Base-by-base conservation (phyloP, 371 early-diverging fungal genomes). In the Zopfochytrium polystomum region DNA sequence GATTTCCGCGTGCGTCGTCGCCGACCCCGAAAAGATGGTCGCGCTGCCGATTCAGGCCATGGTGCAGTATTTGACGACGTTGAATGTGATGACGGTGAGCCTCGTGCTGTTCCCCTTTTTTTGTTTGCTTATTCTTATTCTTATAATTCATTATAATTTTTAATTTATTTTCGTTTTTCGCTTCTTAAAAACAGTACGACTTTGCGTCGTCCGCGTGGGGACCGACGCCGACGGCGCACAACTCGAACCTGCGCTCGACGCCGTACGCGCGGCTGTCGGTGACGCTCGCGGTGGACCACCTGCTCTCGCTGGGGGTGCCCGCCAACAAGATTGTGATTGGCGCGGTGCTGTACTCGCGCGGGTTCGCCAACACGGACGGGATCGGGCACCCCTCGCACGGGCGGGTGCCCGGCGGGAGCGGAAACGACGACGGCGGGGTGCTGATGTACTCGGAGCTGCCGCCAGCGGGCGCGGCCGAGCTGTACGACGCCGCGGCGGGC, bases 381-480 rank as follows among this genome's bases (percentile, higher is more conserved):
- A 55, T 86, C 1, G 85, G 84, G 1, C 62, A 76, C 11, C 73
- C 73, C 6, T 60, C 68, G 0, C 23, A 13, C 23, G 78, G 78
- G 15, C 32, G 67, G 46, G 53, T 74, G 43, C 74, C 25, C 82
- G 86, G 73, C 68, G 79, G 44, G 87, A 89, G 87, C 2, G 92
- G 93, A 92, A 93, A 95, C 68, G 78, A 79, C 48, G n/a, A n/a
- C n/a, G n/a, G n/a, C n/a, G 95, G 94, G 0, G 68, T 89, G 1
- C 85, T 84, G 60, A 91, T 91, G 68, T 88, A 86, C 70, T 86
- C 85, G 65, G 53, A 66, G 5, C 65, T 92, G 44, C 92, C 90
- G 0, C 54, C 74, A 13, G 78, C 82, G 2, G 85, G 85, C 30
- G 87, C 88, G 11, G 22, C 23, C 9, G 70, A 65, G 31, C 62